These are phyloP conservation scores for Hemerocallis citrina DNA, from an alignment of 106 monocot species.

Conservation along the genomic window DNA sequence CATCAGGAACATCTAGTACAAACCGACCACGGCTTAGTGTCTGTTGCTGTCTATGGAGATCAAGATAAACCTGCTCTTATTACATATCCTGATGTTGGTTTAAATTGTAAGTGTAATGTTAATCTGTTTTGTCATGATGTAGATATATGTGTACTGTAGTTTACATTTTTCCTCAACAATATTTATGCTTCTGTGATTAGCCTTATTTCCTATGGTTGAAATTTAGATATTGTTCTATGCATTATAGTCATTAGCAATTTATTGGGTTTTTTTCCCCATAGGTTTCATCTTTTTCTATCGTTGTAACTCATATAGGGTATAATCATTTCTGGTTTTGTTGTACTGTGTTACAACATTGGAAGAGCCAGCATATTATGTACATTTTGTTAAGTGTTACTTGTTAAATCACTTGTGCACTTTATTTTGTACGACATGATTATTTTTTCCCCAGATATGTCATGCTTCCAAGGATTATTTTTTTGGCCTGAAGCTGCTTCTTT, in stretches of 20 bases:
- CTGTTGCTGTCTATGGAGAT: slow-evolving; percentile 57
- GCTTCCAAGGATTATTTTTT: slow-evolving; percentile 78
- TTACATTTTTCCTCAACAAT: not conserved
- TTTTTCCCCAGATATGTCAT: slow-evolving; percentile 50
- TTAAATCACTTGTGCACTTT: too few species aligned
- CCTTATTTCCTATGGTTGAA: not conserved
- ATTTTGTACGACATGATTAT: not conserved
- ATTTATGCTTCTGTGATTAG: not conserved
- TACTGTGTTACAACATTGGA: not conserved
- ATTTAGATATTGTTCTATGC: not conserved
- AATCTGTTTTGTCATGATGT: not conserved
- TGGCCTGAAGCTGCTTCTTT: slow-evolving; percentile 51
- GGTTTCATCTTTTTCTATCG: too few species aligned
- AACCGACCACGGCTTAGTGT: slow-evolving; percentile 37
- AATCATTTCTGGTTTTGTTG: not conserved
- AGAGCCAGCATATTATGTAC: not conserved
- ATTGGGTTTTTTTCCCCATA: not conserved
- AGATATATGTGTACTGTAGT: not conserved
- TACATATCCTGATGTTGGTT: slow-evolving; percentile 63
- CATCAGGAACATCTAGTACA: slow-evolving; percentile 51
- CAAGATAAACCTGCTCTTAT: slow-evolving; percentile 53
- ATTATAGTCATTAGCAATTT: not conserved
- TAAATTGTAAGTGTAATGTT: slow-evolving; percentile 44
- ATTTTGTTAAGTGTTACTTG: not conserved
- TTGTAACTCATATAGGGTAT: not conserved